Evolutionary conservation across 1,139 yeast species (phyloP).

Genomic region (Suhomyces maxii): DNA sequence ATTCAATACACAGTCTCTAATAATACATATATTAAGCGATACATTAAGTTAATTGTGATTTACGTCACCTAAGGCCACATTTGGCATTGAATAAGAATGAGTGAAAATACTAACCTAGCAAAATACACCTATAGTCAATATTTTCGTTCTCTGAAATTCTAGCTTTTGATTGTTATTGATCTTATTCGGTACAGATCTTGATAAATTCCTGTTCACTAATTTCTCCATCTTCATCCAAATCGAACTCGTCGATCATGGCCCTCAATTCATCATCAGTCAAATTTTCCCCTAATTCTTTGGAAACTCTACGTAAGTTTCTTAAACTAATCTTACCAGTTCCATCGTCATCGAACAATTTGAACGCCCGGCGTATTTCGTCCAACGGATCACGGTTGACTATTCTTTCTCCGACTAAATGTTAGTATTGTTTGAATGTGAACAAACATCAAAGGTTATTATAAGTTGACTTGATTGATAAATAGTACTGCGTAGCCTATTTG

Average conservation of each 20-base stretch:
- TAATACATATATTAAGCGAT: background rate
- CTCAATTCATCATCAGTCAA: conserved; percentile 87
- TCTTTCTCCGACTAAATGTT: conserved; percentile 64
- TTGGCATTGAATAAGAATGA: no score
- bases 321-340: conserved; percentile 82
- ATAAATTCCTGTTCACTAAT: conserved; percentile 92
- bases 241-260: conserved; percentile 98
- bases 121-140: no score
- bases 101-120: no score
- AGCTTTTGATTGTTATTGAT: no score
- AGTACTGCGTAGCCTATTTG: no score
- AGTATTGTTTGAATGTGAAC: conserved; percentile 18
- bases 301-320: conserved; percentile 82
- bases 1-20: background rate
- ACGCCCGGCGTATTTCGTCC: conserved; percentile 90
- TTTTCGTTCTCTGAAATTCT: no score
- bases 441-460: no score
- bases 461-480: no score
- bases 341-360: conserved; percentile 86
- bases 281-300: conserved; percentile 90
- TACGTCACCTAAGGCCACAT: no score
- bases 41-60: no score
- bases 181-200: conserved; percentile 75
- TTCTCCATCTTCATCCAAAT: conserved; percentile 94
- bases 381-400: conserved; percentile 85